Base-by-base conservation (phyloP, 2,329 filamentous ascomycete genomes). In the Aspergillus aculeatinus region DNA sequence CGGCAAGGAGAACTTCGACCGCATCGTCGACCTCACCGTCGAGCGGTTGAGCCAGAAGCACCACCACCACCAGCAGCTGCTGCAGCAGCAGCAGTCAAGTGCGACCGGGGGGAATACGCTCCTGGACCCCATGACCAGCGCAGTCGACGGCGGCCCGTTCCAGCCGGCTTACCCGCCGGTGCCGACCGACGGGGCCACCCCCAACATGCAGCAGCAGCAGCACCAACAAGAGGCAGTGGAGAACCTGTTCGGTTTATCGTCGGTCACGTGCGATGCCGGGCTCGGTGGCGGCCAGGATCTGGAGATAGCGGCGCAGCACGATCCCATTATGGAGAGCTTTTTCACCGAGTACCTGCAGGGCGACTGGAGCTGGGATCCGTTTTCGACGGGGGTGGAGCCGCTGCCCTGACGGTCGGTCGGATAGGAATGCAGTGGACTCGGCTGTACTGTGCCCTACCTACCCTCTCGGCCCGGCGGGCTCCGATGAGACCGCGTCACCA, bases 1-100 rank as follows among this genome's bases (percentile, higher is more conserved):
- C 6, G 71, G 71, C 1, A 70, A 71, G 39, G 62, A 66, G 3
- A 75, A 70, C 48, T 75, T 76, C 50, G 73, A 70, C 23, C 61
- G 61, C 48, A 66, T 72, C 27, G 68, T 71, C 9, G 70, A 73
- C 35, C 53, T 73, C 14, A 70, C 69, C 2, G 67, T 70, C 23
- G 62, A 67, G 51, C 61, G 60, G 11, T 52, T 69, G 39, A 64
- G 60, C 5, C 51, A 60, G 42, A 48, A 48, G n/a, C 52, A 56
- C 16, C 39, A 47, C 16, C 39, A 47, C 31, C 58, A 33, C 25
- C 25, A 21, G 14, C 21, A 5, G n/a, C 31, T 3, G 51, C 29
- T 33, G 48, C 27, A 2, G 27, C 27, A 0, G 27, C 27, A 10
- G 0, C 27, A 29, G 27, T 2, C 3, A 29, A 29, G 51, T 29